These are phyloP conservation scores for Candida bentonensis DNA, from an alignment of 805 yeast species.

Conservation along the genomic window DNA sequence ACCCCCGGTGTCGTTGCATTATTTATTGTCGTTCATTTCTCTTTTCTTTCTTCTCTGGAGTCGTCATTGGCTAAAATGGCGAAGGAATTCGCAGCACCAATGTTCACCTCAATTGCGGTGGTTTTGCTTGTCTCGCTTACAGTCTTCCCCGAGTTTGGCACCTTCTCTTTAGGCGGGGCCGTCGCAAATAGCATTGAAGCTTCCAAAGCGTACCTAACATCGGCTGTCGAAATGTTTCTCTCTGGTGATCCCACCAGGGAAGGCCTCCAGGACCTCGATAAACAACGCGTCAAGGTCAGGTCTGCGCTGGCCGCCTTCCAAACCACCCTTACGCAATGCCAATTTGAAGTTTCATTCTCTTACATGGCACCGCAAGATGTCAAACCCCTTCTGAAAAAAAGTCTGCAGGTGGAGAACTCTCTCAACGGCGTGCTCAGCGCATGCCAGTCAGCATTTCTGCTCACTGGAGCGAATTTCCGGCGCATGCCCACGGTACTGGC, in stretches of 20 bases:
- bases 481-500: not conserved
- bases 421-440: slow-evolving; percentile 33
- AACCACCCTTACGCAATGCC: slow-evolving; percentile 31
- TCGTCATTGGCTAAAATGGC: slow-evolving; percentile 22
- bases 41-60: slow-evolving; percentile 26
- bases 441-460: slow-evolving; percentile 31
- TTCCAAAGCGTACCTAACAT: slow-evolving; percentile 26
- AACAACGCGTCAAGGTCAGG: slow-evolving; percentile 22
- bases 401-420: slow-evolving; percentile 22
- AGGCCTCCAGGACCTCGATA: slow-evolving; percentile 13
- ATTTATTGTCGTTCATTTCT: slow-evolving; percentile 37
- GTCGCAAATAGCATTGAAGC: slow-evolving; percentile 27
- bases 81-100: slow-evolving; percentile 28
- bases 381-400: slow-evolving; percentile 21
- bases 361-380: slow-evolving; percentile 31
- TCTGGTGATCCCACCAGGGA: slow-evolving; percentile 11
- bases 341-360: slow-evolving; percentile 36
- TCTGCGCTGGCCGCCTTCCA: slow-evolving; percentile 24
- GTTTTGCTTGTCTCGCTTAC: slow-evolving; percentile 29
- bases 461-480: slow-evolving; percentile 14
- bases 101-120: slow-evolving; percentile 32
- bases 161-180: slow-evolving; percentile 32
- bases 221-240: slow-evolving; percentile 27
- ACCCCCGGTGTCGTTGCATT: slow-evolving; percentile 34
- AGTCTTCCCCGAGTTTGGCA: slow-evolving; percentile 39